Conservation (phyloP, 768 basidiomycete genomes). For the Russula earlei region DNA sequence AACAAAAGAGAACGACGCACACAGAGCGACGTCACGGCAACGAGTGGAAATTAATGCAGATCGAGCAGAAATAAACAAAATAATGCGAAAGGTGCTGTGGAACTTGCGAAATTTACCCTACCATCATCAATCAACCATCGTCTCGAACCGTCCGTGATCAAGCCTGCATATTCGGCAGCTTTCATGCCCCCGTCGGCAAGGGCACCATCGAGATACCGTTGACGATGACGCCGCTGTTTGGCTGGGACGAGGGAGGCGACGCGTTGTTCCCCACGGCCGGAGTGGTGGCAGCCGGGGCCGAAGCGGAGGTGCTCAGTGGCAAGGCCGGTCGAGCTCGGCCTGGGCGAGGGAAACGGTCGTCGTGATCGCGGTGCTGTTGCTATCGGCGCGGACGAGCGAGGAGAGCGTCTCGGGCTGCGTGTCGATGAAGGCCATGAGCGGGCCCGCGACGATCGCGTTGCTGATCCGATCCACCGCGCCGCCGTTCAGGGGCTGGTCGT, state of each 20-base stretch:
- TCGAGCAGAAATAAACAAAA: not conserved
- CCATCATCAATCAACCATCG: not conserved
- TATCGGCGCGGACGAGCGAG: slow-evolving; percentile 32
- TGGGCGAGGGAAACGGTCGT: slow-evolving; percentile 19
- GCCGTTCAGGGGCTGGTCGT: slow-evolving; percentile 52
- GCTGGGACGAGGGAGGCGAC: too few species aligned
- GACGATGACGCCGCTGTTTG: slow-evolving; percentile 32
- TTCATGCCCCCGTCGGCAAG: not conserved
- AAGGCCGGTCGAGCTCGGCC: slow-evolving; percentile 25
- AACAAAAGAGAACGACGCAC: not conserved
- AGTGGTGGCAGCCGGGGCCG: not conserved
- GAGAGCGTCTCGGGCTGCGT: slow-evolving; percentile 43
- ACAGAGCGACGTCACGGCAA: not conserved
- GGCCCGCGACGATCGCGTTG: slow-evolving; percentile 58
- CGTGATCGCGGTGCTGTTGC: not conserved
- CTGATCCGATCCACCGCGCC: slow-evolving; percentile 48
- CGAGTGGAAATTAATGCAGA: not conserved
- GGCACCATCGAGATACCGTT: slow-evolving; percentile 35
- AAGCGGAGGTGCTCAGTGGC: not conserved
- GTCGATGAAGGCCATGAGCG: slow-evolving; percentile 59
- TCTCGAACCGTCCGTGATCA: not conserved
- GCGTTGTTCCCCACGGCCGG: not conserved
- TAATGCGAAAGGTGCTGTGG: not conserved
- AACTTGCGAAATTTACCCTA: too few species aligned
- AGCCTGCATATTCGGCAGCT: too few species aligned